These are phyloP conservation scores for Castanopsis chinensis DNA, from an alignment of 306 rosid species.

Conservation along the genomic window DNA sequence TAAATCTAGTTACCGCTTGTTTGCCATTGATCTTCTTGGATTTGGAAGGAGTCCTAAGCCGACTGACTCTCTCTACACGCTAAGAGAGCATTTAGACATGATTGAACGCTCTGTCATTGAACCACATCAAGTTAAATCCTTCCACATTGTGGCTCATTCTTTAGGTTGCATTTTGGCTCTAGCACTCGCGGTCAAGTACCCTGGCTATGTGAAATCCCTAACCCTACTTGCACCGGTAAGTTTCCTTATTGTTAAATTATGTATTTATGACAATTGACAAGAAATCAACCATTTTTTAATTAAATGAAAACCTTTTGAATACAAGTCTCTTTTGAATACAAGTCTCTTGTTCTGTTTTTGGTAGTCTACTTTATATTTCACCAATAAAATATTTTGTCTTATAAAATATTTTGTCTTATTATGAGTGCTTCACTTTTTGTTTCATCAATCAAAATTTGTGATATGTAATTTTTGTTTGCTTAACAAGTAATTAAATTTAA, in stretches of 20 bases:
- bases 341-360: too few relatives aligned
- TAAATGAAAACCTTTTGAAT: too few relatives aligned
- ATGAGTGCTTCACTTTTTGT: too few relatives aligned
- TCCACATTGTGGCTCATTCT: slow-evolving; percentile 97
- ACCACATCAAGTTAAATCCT: slow-evolving; percentile 64
- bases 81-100: slow-evolving; percentile 84
- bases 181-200: slow-evolving; percentile 78
- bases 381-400: too few relatives aligned
- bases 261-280: background rate
- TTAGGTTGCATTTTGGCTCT: slow-evolving; percentile 89
- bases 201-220: slow-evolving; percentile 69
- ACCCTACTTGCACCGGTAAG: slow-evolving; percentile 90
- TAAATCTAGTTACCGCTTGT: slow-evolving; percentile 55
- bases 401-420: too few relatives aligned
- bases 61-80: slow-evolving; percentile 69
- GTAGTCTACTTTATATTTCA: too few relatives aligned
- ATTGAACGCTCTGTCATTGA: slow-evolving; percentile 73
- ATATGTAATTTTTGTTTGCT: too few relatives aligned
- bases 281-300: too few relatives aligned
- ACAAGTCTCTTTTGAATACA: too few relatives aligned
- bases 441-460: too few relatives aligned
- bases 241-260: background rate
- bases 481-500: too few relatives aligned
- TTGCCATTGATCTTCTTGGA: slow-evolving; percentile 87
- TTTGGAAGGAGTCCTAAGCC: slow-evolving; percentile 97